These are phyloP conservation scores for Alectoria sarmentosa DNA, from an alignment of 495 filamentous ascomycete genomes.

Conservation along the genomic window DNA sequence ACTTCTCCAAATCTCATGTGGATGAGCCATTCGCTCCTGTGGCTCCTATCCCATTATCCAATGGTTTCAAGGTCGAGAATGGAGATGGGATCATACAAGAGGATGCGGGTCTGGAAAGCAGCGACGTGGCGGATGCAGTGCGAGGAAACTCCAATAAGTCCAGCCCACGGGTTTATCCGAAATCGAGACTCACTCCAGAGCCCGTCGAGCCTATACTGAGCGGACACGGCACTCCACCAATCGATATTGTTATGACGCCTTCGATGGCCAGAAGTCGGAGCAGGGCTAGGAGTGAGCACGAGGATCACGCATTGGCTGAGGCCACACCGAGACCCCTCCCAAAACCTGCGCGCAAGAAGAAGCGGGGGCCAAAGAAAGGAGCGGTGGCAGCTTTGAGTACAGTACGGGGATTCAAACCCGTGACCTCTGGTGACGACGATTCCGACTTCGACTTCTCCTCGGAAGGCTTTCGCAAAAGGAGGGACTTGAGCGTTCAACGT, in stretches of 20 bases:
- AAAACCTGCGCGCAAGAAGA: constrained; percentile 35
- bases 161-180: neutral
- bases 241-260: constrained; percentile 23
- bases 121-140: neutral
- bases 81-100: neutral
- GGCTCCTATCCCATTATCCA: neutral
- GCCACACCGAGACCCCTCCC: constrained; percentile 8
- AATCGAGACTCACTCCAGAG: neutral
- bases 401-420: constrained; percentile 79
- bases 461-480: constrained; percentile 38
- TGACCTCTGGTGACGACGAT: constrained; percentile 77
- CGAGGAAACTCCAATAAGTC: neutral
- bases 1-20: constrained; percentile 5
- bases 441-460: constrained; percentile 71
- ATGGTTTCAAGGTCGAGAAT: neutral
- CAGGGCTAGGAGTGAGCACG: constrained; percentile 17
- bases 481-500: constrained; percentile 27
- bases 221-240: constrained; percentile 32
- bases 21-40: neutral
- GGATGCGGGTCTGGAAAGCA: no score
- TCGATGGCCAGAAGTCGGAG: constrained; percentile 7
- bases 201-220: constrained; percentile 1
- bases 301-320: constrained; percentile 10
- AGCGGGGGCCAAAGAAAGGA: constrained; percentile 44
- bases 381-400: constrained; percentile 58